Evolutionary conservation across 2,329 filamentous ascomycete genomes (phyloP), one percentile per base, ranked within the genome.

Genomic region (Aspergillus pseudonomiae): DNA sequence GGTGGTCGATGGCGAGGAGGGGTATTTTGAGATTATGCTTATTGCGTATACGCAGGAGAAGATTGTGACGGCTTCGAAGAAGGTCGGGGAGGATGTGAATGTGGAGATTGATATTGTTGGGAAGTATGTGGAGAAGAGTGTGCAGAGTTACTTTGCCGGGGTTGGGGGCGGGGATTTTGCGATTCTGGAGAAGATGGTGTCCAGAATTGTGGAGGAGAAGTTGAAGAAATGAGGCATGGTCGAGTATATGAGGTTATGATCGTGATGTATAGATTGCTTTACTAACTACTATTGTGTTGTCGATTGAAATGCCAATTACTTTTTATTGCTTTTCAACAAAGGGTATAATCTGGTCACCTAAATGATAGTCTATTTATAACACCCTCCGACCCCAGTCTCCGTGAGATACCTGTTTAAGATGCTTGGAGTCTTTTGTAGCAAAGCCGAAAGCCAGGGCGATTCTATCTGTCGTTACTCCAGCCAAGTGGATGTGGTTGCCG

Each of bases 41-140:
- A 97, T 99, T 77, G 87, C 91, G 10, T 99, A 99, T 79, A 97
- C 95, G 12, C 95, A 98, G 82, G 92, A 94, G 79, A 91, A 91
- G 78, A 89, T 99, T 19, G 90, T 96, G 19, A 88, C 93, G 67
- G 92, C 91, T 2, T 83, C 82, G 59, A 97, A 97, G 86, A 83
- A 86, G 78, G 80, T 85, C 34, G 93, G 94, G 2, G 92, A 96
- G 6, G 86, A 89, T 57, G 92, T 97, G 65, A 97, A 97, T 74
- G 87, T 97, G 41, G 94, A 97, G 83, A 94, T 97, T 60, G 94
- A 97, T 76, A 92, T 96, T 82, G 87, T 90, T 6, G 88, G 88
- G 11, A 85, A 85, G 71, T 83, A 85, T 67, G 83, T 85, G 19
- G 83, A 85, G 77, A 97, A 97, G 87, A 94, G 91, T 67, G 88